A percentile compares a stretch with the other conserved stretches of the same genome.
phyloP scores from a whole-genome alignment of 202 grass and related monocot species.

The Saccharum hybrid region DNA sequence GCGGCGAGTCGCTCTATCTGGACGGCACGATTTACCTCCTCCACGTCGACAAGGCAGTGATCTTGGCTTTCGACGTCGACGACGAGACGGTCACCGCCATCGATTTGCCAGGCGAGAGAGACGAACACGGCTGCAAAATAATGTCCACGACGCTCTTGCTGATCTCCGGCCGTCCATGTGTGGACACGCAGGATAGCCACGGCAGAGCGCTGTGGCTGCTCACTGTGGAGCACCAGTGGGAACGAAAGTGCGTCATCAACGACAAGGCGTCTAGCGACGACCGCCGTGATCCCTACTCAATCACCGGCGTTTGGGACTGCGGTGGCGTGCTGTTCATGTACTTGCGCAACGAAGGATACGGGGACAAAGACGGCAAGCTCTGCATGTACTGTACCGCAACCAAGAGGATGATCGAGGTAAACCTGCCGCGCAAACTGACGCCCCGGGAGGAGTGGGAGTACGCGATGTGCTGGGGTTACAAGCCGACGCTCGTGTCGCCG shows the following conservation, averaged over 20 bases:
- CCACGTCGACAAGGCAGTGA: not conserved
- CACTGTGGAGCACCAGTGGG: not conserved
- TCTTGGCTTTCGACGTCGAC: not conserved
- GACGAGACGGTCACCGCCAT: not conserved
- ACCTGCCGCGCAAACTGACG: too few species aligned
- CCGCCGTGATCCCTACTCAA: not conserved
- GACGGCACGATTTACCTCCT: not conserved
- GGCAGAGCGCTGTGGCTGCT: not conserved
- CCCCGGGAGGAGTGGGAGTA: not conserved
- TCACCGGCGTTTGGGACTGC: not conserved
- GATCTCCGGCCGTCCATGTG: not conserved
- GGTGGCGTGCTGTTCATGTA: not conserved
- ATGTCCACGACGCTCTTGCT: not conserved
- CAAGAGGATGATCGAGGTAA: not conserved
- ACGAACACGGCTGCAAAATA: too few species aligned
- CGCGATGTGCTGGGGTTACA: not conserved
- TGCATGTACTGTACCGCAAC: not conserved
- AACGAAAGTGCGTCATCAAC: not conserved
- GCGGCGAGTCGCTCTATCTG: not conserved
- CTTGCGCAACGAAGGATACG: not conserved
- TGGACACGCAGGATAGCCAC: not conserved
- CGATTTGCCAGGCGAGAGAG: not conserved
- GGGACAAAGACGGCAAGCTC: not conserved
- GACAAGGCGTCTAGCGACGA: too few species aligned
- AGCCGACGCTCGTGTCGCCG: not conserved